Conservation (phyloP, 2,329 filamentous ascomycete genomes). For the Penicillium freii region DNA sequence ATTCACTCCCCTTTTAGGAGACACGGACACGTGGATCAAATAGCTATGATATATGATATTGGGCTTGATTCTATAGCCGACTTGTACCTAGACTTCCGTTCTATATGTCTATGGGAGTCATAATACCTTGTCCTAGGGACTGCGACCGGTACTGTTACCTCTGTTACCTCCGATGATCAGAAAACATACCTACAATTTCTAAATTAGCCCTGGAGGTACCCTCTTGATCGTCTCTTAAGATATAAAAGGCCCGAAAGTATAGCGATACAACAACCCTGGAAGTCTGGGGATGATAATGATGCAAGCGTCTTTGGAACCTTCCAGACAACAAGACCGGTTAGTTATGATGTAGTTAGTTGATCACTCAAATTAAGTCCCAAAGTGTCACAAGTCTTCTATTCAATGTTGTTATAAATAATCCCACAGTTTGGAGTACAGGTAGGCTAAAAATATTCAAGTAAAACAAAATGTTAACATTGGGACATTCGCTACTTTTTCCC, state of each 20-base stretch:
- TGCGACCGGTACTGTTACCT: background rate
- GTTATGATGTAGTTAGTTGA: slow-evolving; percentile 7
- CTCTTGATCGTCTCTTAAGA: background rate
- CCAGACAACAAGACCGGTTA: background rate
- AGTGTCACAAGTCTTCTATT: background rate
- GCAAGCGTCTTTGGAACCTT: slow-evolving; percentile 3
- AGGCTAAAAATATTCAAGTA: background rate
- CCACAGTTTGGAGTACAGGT: background rate
- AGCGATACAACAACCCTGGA: no score
- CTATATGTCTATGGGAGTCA: background rate
- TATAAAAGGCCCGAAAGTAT: background rate
- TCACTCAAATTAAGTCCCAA: background rate
- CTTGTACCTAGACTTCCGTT: background rate
- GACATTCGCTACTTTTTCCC: background rate
- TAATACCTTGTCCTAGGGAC: background rate
- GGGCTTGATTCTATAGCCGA: background rate
- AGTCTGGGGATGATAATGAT: background rate
- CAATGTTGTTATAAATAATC: no score
- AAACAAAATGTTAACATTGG: background rate
- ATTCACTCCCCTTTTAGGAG: background rate
- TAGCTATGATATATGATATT: background rate
- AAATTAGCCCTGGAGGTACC: background rate
- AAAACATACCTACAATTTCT: background rate
- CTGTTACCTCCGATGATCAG: background rate
- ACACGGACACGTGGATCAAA: background rate